Percentiles rank a stretch among this genome's conserved stretches.
Conservation (phyloP, 768 basidiomycete species). For the Porpolomopsis calyptriformis region DNA sequence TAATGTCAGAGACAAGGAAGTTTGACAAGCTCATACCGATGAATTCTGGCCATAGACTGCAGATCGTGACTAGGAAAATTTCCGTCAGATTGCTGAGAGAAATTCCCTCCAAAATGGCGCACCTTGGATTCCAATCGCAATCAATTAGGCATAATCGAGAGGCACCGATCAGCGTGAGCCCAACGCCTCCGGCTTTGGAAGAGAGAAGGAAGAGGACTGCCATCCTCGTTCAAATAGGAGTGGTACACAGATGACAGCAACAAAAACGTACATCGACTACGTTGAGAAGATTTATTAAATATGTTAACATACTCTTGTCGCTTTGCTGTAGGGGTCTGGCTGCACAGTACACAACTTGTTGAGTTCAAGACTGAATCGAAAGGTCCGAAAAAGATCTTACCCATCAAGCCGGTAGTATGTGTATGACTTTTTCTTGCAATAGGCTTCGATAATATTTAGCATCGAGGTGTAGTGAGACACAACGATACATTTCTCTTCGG, state of each 20-base stretch:
- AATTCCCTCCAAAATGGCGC: neutral
- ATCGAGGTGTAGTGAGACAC: conserved; percentile 97
- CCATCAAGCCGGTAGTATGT: conserved; percentile 84
- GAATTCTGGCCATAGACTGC: conserved; percentile 96
- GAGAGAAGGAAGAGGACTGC: conserved; percentile 88
- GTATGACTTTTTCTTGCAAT: conserved; percentile 67
- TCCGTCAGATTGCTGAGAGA: neutral
- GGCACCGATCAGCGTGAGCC: conserved; percentile 83
- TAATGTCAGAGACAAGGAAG: conserved; percentile 6
- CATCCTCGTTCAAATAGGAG: neutral
- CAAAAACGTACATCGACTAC: conserved; percentile 50
- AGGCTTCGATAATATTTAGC: conserved; percentile 81
- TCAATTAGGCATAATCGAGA: conserved; percentile 82
- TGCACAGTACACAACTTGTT: conserved; percentile 17
- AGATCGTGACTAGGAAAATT: conserved; percentile 58
- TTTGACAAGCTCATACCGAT: conserved; percentile 43
- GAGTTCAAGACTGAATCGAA: neutral
- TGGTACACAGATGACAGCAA: neutral
- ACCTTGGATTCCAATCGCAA: conserved; percentile 93
- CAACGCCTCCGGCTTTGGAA: conserved; percentile 86
- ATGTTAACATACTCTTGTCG: conserved; percentile 79
- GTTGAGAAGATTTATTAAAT: conserved; percentile 75
- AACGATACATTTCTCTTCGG: conserved; percentile 89
- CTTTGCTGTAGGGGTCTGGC: conserved; percentile 66
- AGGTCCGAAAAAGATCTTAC: conserved; percentile 24